These are phyloP conservation scores for Juglanconis juglandina DNA, from an alignment of 2,329 filamentous ascomycete genomes.

Conservation along the genomic window DNA sequence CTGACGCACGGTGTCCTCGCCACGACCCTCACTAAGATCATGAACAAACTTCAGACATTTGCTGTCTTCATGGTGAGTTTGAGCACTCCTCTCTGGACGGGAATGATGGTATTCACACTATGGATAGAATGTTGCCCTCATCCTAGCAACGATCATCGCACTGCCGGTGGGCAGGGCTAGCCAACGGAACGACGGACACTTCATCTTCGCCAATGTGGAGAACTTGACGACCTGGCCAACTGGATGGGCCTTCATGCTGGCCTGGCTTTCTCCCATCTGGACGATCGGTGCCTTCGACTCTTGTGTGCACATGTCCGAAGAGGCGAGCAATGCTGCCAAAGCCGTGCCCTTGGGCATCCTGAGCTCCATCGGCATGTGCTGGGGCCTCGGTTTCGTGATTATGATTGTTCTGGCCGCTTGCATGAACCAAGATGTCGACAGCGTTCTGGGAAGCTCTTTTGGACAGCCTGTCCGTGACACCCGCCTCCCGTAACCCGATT, in stretches of 20 bases:
- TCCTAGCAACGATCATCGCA: slow-evolving; percentile 53
- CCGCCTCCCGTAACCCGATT: too few relatives aligned
- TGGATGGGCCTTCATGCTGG: slow-evolving; percentile 57
- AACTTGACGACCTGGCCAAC: slow-evolving; percentile 58
- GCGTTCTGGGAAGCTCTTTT: slow-evolving; percentile 45
- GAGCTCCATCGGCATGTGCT: slow-evolving; percentile 51
- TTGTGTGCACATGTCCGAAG: slow-evolving; percentile 53
- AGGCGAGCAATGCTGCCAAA: slow-evolving; percentile 56
- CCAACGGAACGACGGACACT: slow-evolving; percentile 40
- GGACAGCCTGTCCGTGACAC: slow-evolving; percentile 54
- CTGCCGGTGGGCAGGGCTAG: slow-evolving; percentile 47
- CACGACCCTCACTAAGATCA: slow-evolving; percentile 49
- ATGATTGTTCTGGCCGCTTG: slow-evolving; percentile 55
- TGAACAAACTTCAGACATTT: slow-evolving; percentile 56
- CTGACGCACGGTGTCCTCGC: slow-evolving; percentile 52
- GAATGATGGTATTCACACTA: not conserved
- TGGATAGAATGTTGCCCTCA: slow-evolving; percentile 47
- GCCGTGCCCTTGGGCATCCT: slow-evolving; percentile 59
- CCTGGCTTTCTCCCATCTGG: slow-evolving; percentile 62
- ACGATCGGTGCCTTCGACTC: slow-evolving; percentile 56
- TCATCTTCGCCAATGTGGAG: slow-evolving; percentile 54
- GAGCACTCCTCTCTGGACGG: not conserved
- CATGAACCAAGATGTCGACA: slow-evolving; percentile 50
- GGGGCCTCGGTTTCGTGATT: slow-evolving; percentile 54
- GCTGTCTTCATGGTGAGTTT: slow-evolving; percentile 43